These are phyloP conservation scores for Fomes fomentarius DNA, from an alignment of 1,284 basidiomycete species.

Conservation along the genomic window DNA sequence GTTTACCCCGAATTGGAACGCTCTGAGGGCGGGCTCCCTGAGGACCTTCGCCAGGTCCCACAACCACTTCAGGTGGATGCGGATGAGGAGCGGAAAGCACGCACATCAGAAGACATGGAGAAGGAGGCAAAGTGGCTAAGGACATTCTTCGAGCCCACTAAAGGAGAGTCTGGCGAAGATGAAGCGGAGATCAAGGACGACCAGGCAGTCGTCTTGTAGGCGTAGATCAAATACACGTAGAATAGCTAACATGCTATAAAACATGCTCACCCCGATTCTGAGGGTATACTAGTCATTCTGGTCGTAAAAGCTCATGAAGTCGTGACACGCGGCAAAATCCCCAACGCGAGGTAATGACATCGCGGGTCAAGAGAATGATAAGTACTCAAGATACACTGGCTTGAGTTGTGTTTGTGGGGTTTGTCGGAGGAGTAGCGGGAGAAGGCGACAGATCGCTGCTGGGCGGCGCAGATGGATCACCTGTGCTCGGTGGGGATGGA, in stretches of 20 bases:
- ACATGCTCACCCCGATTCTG: too few relatives aligned
- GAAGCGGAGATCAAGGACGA: background rate
- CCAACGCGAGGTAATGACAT: too few relatives aligned
- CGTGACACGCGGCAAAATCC: background rate
- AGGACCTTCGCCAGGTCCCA: conserved; percentile 36
- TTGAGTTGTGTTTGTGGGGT: too few relatives aligned
- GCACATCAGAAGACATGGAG: conserved; percentile 50
- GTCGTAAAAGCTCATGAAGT: background rate
- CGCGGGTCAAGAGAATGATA: too few relatives aligned
- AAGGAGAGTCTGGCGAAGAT: background rate
- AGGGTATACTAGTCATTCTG: background rate
- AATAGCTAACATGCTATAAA: background rate
- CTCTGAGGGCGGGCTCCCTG: conserved; percentile 56
- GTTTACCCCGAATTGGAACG: conserved; percentile 80
- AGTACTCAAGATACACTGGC: too few relatives aligned
- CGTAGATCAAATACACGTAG: background rate
- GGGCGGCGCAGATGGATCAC: too few relatives aligned
- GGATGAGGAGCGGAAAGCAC: conserved; percentile 69
- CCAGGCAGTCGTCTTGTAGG: background rate
- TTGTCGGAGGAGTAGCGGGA: background rate
- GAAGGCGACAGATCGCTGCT: background rate
- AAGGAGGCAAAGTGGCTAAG: conserved; percentile 39
- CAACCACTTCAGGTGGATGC: conserved; percentile 54
- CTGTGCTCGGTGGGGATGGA: too few relatives aligned
- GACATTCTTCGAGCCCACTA: conserved; percentile 34